Percentiles rank a stretch among this genome's conserved stretches.
phyloP scores from a whole-genome alignment of 352 stramenopile genomes.

The Peronospora destructor region DNA sequence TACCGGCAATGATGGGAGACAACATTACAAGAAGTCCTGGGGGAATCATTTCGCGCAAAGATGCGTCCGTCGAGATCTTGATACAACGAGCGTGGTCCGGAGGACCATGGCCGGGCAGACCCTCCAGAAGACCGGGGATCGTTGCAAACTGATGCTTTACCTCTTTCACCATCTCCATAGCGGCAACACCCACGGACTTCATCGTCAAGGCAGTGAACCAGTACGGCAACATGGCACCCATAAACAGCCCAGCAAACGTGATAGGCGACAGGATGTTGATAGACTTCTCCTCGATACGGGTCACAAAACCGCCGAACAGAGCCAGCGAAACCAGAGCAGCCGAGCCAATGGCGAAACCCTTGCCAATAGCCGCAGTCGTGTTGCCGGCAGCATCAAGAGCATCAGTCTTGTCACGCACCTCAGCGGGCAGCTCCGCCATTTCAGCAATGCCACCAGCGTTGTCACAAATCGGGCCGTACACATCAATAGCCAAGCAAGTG shows the following conservation, averaged over 20 bases:
- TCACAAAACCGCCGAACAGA: constrained; percentile 98
- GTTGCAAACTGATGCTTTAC: constrained; percentile 98
- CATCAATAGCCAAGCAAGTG: constrained; percentile 98
- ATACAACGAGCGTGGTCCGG: constrained; percentile 92
- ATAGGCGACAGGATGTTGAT: constrained; percentile 98
- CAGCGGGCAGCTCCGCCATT: constrained; percentile 95
- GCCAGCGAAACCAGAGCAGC: constrained; percentile 97
- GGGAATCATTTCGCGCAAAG: constrained; percentile 98
- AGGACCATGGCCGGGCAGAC: constrained; percentile 78
- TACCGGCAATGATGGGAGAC: constrained; percentile 95
- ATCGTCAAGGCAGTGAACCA: constrained; percentile 99
- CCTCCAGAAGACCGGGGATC: constrained; percentile 96
- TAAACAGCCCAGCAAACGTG: constrained; percentile 98
- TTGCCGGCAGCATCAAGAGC: constrained; percentile 98
- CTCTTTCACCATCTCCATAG: constrained; percentile 99
- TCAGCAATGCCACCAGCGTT: constrained; percentile 99
- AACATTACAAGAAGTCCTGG: constrained; percentile 98
- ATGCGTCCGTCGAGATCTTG: constrained; percentile 98
- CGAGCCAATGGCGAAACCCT: constrained; percentile 99
- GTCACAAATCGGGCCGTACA: constrained; percentile 98
- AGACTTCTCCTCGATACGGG: constrained; percentile 89
- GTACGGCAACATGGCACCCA: constrained; percentile 99
- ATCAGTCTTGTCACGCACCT: constrained; percentile 98
- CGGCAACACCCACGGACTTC: constrained; percentile 97
- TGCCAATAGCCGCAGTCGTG: constrained; percentile 98